Conservation (phyloP, 2,329 filamentous ascomycete species). For the Diaporthe australafricana region DNA sequence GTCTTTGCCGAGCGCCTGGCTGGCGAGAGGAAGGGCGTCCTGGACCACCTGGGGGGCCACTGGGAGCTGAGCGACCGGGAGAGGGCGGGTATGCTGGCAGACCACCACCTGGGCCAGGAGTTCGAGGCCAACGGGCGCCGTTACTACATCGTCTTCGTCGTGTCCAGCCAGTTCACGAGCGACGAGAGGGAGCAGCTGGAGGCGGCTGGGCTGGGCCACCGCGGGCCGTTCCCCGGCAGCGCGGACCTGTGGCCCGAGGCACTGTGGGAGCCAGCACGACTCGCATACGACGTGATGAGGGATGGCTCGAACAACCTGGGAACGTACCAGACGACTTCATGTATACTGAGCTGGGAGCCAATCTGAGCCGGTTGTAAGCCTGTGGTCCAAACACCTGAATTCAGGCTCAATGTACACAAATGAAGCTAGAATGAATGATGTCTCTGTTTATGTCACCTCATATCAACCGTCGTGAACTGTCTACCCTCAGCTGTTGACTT, state of each 20-base stretch:
- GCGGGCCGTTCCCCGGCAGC: background rate
- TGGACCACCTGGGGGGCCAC: background rate
- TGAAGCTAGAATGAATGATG: no score
- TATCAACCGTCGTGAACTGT: no score
- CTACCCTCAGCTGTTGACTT: no score
- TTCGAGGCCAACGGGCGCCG: conserved; percentile 12
- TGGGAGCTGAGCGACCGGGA: no score
- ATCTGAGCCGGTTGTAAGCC: background rate
- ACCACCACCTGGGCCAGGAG: background rate
- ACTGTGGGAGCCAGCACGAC: background rate
- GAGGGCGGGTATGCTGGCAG: background rate
- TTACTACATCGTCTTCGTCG: conserved; percentile 13
- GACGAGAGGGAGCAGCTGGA: no score
- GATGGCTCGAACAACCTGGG: background rate
- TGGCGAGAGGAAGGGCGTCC: no score
- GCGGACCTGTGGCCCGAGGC: background rate
- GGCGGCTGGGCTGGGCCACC: background rate
- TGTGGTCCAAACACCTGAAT: no score
- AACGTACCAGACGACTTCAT: background rate
- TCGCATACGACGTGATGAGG: background rate
- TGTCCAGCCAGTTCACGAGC: no score
- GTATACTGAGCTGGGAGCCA: conserved; percentile 16
- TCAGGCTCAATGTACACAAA: no score
- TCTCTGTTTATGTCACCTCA: no score
- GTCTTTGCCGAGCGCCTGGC: no score